These are phyloP conservation scores for Dothistroma septosporum DNA, from an alignment of 2,329 filamentous ascomycete genomes.

Conservation along the genomic window DNA sequence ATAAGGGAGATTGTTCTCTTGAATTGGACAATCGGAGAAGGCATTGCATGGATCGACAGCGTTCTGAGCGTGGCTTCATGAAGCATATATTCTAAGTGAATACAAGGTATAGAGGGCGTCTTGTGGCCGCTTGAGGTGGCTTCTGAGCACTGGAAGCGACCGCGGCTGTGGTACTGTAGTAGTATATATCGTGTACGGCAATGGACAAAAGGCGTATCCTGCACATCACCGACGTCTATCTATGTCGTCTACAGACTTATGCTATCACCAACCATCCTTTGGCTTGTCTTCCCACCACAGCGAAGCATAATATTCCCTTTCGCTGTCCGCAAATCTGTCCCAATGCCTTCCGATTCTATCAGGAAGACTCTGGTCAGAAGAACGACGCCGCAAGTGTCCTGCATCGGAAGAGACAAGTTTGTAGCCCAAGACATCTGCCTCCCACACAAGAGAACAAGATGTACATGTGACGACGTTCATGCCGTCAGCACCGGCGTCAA, in stretches of 20 bases:
- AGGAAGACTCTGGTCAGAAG: neutral
- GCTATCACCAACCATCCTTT: neutral
- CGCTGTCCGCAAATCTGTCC: slow-evolving; percentile 12
- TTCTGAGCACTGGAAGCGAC: too few relatives aligned
- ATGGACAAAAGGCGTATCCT: neutral
- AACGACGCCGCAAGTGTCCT: neutral
- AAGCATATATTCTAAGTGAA: neutral
- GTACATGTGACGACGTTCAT: slow-evolving; percentile 29
- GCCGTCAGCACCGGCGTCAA: slow-evolving; percentile 15
- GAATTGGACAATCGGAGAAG: neutral
- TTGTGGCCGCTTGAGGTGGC: too few relatives aligned
- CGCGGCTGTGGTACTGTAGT: slow-evolving; percentile 2
- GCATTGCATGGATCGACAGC: neutral
- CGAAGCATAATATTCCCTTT: slow-evolving; percentile 18
- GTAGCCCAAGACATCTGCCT: slow-evolving; percentile 40
- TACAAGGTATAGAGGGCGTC: neutral
- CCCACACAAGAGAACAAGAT: slow-evolving; percentile 36
- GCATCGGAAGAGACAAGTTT: slow-evolving; percentile 22
- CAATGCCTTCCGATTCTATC: slow-evolving; percentile 6
- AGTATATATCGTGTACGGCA: neutral
- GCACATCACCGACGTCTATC: too few relatives aligned
- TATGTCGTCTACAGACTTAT: neutral
- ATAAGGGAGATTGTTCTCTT: slow-evolving; percentile 12
- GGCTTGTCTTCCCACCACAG: slow-evolving; percentile 13
- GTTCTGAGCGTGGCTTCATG: neutral